phyloP scores from a whole-genome alignment of 208 protist genomes.

The Acanthamoeba lenticulata region DNA sequence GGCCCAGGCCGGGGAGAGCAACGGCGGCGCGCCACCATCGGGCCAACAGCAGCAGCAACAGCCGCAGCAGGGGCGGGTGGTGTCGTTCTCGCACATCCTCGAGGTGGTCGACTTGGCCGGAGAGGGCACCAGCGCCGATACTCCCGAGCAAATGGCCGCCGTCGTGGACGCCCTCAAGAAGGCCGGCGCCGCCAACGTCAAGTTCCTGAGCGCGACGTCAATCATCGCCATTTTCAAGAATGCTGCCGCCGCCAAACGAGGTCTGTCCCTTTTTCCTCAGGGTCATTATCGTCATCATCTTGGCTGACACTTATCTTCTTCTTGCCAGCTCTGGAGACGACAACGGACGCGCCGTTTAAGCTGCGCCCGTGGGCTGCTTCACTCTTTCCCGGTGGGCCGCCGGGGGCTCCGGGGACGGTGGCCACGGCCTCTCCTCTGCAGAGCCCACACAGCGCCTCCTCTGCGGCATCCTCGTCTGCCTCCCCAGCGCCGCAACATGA shows the following conservation, averaged over 20 bases:
- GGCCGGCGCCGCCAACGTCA: not conserved
- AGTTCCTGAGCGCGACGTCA: not conserved
- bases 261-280: not conserved
- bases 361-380: not conserved
- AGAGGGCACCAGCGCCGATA: not conserved
- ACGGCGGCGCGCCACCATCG: too few relatives aligned
- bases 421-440: too few relatives aligned
- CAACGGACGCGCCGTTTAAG: not conserved
- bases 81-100: not conserved
- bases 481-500: too few relatives aligned
- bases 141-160: not conserved
- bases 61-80: too few relatives aligned
- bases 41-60: too few relatives aligned
- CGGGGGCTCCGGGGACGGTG: too few relatives aligned
- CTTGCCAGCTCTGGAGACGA: not conserved
- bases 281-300: not conserved
- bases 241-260: not conserved
- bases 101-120: not conserved
- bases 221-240: conserved; percentile 1
- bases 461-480: not conserved
- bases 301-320: not conserved
- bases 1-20: too few relatives aligned
- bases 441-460: not conserved
- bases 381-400: not conserved
- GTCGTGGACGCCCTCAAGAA: not conserved